Evolutionary conservation across 2,329 filamentous ascomycete genomes (phyloP).

Genomic region (Aspergillus intermedius): DNA sequence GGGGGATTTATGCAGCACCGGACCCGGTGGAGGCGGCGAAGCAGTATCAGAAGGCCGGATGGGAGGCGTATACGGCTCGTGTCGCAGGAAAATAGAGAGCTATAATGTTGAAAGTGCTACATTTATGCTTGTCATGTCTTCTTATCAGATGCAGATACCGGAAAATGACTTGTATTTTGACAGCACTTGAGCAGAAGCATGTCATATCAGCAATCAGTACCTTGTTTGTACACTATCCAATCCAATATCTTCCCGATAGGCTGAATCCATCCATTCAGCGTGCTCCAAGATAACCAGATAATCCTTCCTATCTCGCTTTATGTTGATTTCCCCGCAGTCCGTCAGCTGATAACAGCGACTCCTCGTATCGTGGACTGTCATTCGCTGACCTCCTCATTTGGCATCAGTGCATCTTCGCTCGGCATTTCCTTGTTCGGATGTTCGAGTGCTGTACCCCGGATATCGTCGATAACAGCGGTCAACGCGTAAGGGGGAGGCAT

Average conservation of each 20-base stretch:
- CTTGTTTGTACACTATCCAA: no score
- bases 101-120: no score
- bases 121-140: not conserved
- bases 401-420: not conserved
- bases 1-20: constrained; percentile 41
- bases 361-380: not conserved
- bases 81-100: constrained; percentile 7
- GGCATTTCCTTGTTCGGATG: not conserved
- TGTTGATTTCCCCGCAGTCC: constrained; percentile 1
- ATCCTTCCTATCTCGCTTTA: constrained; percentile 4
- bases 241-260: no score
- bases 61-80: constrained; percentile 40
- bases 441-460: not conserved
- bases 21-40: constrained; percentile 40
- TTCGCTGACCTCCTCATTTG: not conserved
- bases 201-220: no score
- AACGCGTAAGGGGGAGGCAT: no score
- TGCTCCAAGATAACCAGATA: not conserved
- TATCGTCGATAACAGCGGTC: no score
- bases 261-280: not conserved
- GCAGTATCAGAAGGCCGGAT: constrained; percentile 41
- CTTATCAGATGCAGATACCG: not conserved
- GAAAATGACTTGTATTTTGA: not conserved
- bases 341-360: not conserved
- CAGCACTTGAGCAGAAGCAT: no score